Evolutionary conservation across 2,329 filamentous ascomycete genomes (phyloP).

Genomic region (Colletotrichum sp.): DNA sequence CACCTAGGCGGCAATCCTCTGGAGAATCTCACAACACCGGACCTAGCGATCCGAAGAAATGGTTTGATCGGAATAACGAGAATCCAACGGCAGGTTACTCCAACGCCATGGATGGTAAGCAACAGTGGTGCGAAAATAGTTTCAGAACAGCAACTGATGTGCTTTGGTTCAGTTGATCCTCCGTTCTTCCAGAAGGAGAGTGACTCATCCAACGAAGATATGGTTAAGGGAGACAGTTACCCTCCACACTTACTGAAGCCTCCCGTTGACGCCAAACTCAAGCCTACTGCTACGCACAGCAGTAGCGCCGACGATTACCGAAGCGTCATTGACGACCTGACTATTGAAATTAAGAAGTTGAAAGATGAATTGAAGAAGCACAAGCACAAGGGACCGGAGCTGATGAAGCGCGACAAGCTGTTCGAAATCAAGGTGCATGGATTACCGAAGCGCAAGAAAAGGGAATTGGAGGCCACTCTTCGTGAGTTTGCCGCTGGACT

Average conservation of each 20-base stretch:
- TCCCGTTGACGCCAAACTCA: slow-evolving; percentile 27
- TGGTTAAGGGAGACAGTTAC: slow-evolving; percentile 13
- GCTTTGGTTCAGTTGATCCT: slow-evolving; percentile 46
- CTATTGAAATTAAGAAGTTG: slow-evolving; percentile 80
- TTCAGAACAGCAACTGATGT: no score
- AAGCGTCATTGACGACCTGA: slow-evolving; percentile 87
- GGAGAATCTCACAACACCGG: slow-evolving; percentile 54
- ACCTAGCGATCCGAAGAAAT: slow-evolving; percentile 55
- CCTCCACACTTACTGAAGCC: slow-evolving; percentile 26
- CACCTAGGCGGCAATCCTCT: slow-evolving; percentile 46
- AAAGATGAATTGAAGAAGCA: slow-evolving; percentile 76
- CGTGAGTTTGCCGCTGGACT: slow-evolving; percentile 67
- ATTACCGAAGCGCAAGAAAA: slow-evolving; percentile 73
- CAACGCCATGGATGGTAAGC: slow-evolving; percentile 53
- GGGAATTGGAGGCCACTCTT: slow-evolving; percentile 76
- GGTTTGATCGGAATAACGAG: slow-evolving; percentile 60
- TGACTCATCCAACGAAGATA: slow-evolving; percentile 56
- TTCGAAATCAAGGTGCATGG: slow-evolving; percentile 85
- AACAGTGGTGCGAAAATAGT: no score
- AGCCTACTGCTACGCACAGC: slow-evolving; percentile 44
- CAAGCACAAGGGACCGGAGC: slow-evolving; percentile 69
- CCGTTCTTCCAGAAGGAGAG: slow-evolving; percentile 61
- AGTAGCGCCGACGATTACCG: slow-evolving; percentile 78
- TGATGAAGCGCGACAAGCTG: slow-evolving; percentile 75
- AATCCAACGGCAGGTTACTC: slow-evolving; percentile 51